Conservation (phyloP, 352 stramenopile species). For the Globisporangium barbulae region DNA sequence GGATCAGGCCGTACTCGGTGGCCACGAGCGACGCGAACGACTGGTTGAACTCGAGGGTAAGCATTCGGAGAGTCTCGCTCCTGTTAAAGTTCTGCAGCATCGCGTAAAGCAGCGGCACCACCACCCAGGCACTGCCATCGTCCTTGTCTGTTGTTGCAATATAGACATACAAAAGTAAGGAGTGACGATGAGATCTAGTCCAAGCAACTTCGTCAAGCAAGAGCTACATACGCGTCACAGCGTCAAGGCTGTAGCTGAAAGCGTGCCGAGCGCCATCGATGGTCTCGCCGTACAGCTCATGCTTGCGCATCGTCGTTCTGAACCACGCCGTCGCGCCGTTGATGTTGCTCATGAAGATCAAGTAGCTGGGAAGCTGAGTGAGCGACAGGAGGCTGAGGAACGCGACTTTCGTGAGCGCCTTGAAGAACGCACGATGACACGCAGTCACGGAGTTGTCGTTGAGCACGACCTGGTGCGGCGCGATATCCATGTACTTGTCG, state of each 20-base stretch:
- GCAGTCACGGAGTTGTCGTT: slow-evolving; percentile 28
- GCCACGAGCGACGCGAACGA: slow-evolving; percentile 23
- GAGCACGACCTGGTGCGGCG: slow-evolving; percentile 15
- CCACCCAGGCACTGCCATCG: slow-evolving; percentile 31
- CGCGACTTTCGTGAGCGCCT: slow-evolving; percentile 27
- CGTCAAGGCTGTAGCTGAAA: slow-evolving; percentile 23
- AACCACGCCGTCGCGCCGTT: slow-evolving; percentile 32
- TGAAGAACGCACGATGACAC: slow-evolving; percentile 40
- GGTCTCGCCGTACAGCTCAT: slow-evolving; percentile 24
- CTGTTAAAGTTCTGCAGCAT: slow-evolving; percentile 25
- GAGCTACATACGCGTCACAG: slow-evolving; percentile 17
- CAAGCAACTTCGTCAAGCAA: background rate
- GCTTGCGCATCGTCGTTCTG: slow-evolving; percentile 15
- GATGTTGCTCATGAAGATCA: slow-evolving; percentile 35
- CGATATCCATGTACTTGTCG: slow-evolving; percentile 26
- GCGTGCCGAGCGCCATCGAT: slow-evolving; percentile 18
- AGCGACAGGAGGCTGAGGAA: slow-evolving; percentile 25
- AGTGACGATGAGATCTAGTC: background rate
- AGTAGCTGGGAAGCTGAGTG: slow-evolving; percentile 23
- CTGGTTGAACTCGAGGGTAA: slow-evolving; percentile 27
- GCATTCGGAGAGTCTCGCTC: slow-evolving; percentile 13
- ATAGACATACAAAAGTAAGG: background rate
- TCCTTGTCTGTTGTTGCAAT: slow-evolving; percentile 20
- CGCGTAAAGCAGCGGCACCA: slow-evolving; percentile 23
- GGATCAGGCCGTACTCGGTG: slow-evolving; percentile 30